Evolutionary conservation across 768 basidiomycete species (phyloP), one percentile per base, ranked within the genome.

Genomic region (Amyloporia xantha): DNA sequence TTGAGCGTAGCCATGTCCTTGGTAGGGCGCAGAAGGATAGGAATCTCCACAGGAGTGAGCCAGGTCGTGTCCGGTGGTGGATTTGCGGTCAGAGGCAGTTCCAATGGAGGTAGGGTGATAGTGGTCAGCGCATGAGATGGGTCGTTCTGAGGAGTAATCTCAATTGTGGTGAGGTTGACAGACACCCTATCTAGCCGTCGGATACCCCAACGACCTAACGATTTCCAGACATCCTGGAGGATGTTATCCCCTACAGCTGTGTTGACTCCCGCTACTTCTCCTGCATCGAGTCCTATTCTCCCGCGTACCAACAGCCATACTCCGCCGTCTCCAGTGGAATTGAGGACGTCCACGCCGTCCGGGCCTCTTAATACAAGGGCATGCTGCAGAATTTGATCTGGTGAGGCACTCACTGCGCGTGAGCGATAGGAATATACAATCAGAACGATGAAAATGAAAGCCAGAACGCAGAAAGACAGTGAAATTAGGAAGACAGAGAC

Each of bases 341-440:
- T 83, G 45, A 84, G 64, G 2, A 89, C 72, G 50, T 83, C 71
- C 37, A 89, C 64, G 21, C 71, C 66, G 55, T 81, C 76, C 0
- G 86, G 86, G 1, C 83, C 83, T 37, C 70, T 63, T 39, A 85
- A 65, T 9, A 78, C 71, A 13, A 89, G 58, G 17, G 76, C 76
- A 12, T 72, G 67, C 33, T 77, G 66, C 28, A 87, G 60, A 47
- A 87, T 62, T 53, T 80, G 77, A 52, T 86, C 75, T 11, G 81
- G 71, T 2, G 79, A 75, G 13, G 79, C 57, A 48, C 65, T 62
- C 12, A 78, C 73, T 1, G 76, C 77, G 26, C 71, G 71, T 15
- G 82, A 70, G 17, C 81, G 78, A 56, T 86, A 89, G 2, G 81
- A 80, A 70, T 78, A 85, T 4, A 78, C 82, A 7, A 87, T 66